Base-by-base conservation (phyloP, 2,329 filamentous ascomycete genomes). In the Sphaceloma murrayae region DNA sequence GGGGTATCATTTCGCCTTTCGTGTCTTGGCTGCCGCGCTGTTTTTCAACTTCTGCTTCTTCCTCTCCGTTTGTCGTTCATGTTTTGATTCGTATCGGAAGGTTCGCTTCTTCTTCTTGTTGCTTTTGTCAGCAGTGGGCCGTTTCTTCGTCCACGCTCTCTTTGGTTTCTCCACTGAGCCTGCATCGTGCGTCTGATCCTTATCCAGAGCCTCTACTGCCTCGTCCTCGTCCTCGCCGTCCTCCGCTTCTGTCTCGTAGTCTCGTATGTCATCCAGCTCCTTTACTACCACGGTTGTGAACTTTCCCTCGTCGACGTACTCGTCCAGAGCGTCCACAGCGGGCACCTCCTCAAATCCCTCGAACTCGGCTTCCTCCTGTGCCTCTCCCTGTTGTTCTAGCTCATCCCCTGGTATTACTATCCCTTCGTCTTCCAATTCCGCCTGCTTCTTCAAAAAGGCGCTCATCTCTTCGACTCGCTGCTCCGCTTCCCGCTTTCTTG, bases 251-350 rank as follows among this genome's bases (percentile, higher is more conserved):
- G 38, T 26, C 40, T 43, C 34, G 16, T 48, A 48, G 33, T 47
- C 43, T 26, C 46, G 47, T 34, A 45, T 80, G 11, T 93, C 75
- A 50, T 81, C 82, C 53, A 98, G 86, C 8, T 84, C 82, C 61
- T 95, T 89, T 1, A 98, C 80, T 0, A 85, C 95, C 18, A 98
- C 91, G 1, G 86, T 94, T 1, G 91, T 96, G 61, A 86, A 95
- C 59, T 83, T 84, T 62, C 95, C 89, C 61, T 96, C 91, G 62
- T 98, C 91, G 52, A 95, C 77, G 65, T 95, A 98, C 62, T 96
- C 87, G 32, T 52, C 50, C 24, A 45, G 42, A 6, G 48, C 46
- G 58, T 93, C 80, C 33, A 91, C 63, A 5, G 66, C 65, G 16
- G 77, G 71, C 38, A 47, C 60, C 52, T 82, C 78, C 14, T 71